A percentile compares a stretch with the other conserved stretches of the same genome.
These are phyloP conservation scores for Paracamarosporium sp. DNA, from an alignment of 2,329 filamentous ascomycete genomes.

Conservation along the genomic window DNA sequence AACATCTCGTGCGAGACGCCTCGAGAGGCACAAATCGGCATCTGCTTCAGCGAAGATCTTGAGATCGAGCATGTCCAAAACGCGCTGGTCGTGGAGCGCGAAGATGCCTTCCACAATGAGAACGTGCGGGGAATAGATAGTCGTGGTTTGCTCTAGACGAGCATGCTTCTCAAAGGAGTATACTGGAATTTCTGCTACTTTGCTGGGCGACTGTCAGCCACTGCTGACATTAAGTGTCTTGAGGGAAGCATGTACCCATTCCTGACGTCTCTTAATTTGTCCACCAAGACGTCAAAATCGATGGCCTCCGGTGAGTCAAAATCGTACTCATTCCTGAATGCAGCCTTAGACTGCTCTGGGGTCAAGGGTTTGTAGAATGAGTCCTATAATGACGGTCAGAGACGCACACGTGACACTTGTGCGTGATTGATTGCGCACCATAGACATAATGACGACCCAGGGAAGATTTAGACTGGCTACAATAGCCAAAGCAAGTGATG, in stretches of 20 bases:
- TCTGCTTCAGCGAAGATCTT: slow-evolving; percentile 98
- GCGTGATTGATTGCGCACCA: slow-evolving; percentile 64
- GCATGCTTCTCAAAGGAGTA: slow-evolving; percentile 96
- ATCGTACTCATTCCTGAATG: slow-evolving; percentile 91
- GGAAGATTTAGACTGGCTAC: slow-evolving; percentile 88
- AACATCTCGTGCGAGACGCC: slow-evolving; percentile 76
- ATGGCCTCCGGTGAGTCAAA: slow-evolving; percentile 95
- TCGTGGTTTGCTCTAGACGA: slow-evolving; percentile 77
- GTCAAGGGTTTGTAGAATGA: slow-evolving; percentile 95
- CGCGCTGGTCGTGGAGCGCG: slow-evolving; percentile 85
- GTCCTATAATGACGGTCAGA: slow-evolving; percentile 64
- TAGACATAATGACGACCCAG: slow-evolving; percentile 97
- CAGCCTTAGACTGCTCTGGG: slow-evolving; percentile 76
- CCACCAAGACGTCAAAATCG: slow-evolving; percentile 88
- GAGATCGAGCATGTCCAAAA: slow-evolving; percentile 88
- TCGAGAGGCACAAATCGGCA: slow-evolving; percentile 80
- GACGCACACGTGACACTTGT: slow-evolving; percentile 30
- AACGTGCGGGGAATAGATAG: slow-evolving; percentile 95
- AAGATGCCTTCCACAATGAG: slow-evolving; percentile 96
- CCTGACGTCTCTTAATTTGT: slow-evolving; percentile 83
- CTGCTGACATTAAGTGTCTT: background rate
- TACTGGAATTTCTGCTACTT: slow-evolving; percentile 87
- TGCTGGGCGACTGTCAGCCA: slow-evolving; percentile 57
- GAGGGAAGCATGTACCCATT: slow-evolving; percentile 74
- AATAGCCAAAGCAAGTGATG: slow-evolving; percentile 89